These are phyloP conservation scores for Pseudonitzschia pungens DNA, from an alignment of 108 stramenopile genomes.

Conservation along the genomic window DNA sequence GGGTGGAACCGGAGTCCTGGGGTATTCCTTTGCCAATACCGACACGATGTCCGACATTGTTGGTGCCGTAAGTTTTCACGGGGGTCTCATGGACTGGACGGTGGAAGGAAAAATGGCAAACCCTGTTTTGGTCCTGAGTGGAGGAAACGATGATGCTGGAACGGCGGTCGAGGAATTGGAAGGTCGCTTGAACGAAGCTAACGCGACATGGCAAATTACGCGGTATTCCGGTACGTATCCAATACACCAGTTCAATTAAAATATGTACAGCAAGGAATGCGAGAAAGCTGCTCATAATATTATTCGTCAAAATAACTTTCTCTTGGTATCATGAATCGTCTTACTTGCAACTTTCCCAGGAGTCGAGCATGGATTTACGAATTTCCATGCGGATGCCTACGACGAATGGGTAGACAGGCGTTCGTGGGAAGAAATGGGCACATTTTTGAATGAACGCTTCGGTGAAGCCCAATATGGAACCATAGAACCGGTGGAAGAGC, in stretches of 20 bases:
- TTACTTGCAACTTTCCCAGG: background rate
- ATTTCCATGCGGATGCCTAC: constrained; percentile 31
- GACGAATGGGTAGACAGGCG: constrained; percentile 43
- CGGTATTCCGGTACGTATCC: constrained; percentile 29
- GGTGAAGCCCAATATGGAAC: constrained; percentile 16
- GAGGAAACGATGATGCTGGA: constrained; percentile 38
- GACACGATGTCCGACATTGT: constrained; percentile 15
- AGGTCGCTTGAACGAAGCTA: constrained; percentile 20
- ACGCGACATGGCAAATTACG: constrained; percentile 47
- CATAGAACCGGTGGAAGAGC: background rate
- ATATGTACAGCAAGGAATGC: background rate
- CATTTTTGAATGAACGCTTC: constrained; percentile 35
- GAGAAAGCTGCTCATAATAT: background rate
- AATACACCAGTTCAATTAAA: background rate
- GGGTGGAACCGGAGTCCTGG: constrained; percentile 48
- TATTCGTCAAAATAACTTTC: background rate
- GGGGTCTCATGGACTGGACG: constrained; percentile 33
- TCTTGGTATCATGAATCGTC: background rate
- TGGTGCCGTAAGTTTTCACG: constrained; percentile 42
- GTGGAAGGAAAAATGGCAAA: constrained; percentile 10
- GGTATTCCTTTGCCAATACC: constrained; percentile 21
- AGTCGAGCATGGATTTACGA: constrained; percentile 47
- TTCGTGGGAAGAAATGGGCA: constrained; percentile 39
- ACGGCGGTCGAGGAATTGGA: constrained; percentile 32
- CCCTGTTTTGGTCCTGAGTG: constrained; percentile 37